Percentiles rank a stretch among this genome's conserved stretches.
These are phyloP conservation scores for Cinnamomum micranthum DNA, from an alignment of 164 flowering plant genomes.

Conservation along the genomic window DNA sequence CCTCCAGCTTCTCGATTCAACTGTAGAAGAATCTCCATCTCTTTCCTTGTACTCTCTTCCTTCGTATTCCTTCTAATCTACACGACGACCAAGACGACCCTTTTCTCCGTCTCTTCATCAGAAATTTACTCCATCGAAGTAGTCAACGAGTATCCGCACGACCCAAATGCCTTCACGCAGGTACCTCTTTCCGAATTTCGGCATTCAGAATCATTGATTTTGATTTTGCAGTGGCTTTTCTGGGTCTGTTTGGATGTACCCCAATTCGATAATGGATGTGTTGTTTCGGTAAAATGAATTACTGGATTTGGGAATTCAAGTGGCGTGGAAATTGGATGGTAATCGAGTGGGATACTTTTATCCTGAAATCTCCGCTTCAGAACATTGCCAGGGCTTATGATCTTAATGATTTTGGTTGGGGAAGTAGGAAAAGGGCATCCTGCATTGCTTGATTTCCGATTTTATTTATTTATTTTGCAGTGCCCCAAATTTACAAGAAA, in stretches of 20 bases:
- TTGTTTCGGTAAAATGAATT: too few species aligned
- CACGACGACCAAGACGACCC: neutral
- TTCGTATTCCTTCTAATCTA: neutral
- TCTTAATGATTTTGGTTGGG: too few species aligned
- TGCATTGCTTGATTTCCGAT: too few species aligned
- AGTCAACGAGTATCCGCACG: slow-evolving; percentile 74
- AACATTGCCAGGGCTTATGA: too few species aligned
- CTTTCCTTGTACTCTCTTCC: neutral
- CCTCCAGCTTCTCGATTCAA: neutral
- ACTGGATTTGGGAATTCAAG: too few species aligned
- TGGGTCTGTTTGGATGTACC: neutral
- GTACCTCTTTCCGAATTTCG: slow-evolving; percentile 19
- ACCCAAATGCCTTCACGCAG: slow-evolving; percentile 77
- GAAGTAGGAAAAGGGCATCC: too few species aligned
- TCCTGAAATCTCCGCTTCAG: too few species aligned
- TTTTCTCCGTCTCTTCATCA: neutral
- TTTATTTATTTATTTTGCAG: too few species aligned
- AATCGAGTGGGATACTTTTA: too few species aligned
- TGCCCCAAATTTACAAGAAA: too few species aligned
- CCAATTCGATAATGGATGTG: neutral
- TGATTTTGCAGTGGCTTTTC: neutral
- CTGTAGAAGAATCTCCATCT: neutral
- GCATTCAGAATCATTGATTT: neutral
- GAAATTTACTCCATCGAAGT: slow-evolving; percentile 35
- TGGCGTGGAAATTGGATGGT: too few species aligned